Evolutionary conservation across 169 alveolate genomes (phyloP).

Genomic region (Cryptosporidium felis): DNA sequence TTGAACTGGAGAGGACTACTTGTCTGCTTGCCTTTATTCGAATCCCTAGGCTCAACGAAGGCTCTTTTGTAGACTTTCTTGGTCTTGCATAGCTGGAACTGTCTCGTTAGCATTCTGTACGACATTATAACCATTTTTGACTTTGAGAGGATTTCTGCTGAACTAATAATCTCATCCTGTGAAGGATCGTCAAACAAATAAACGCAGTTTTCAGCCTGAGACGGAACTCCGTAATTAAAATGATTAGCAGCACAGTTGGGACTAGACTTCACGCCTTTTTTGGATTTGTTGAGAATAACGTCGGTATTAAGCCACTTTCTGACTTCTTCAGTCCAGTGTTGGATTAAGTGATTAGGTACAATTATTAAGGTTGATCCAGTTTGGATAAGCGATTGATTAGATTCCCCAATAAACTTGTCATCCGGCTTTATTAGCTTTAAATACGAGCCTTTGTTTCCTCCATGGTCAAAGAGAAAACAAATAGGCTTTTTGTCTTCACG

Average conservation of each 20-base stretch:
- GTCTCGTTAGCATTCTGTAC: slow-evolving; percentile 65
- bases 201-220: too few relatives aligned
- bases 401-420: too few relatives aligned
- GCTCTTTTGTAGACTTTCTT: slow-evolving; percentile 38
- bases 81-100: slow-evolving; percentile 35
- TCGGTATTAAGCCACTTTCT: slow-evolving; percentile 43
- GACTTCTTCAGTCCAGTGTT: slow-evolving; percentile 54
- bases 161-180: not conserved
- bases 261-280: too few relatives aligned
- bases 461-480: too few relatives aligned
- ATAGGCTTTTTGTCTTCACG: too few relatives aligned
- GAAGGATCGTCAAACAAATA: slow-evolving; percentile 57
- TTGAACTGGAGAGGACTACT: too few relatives aligned
- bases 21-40: too few relatives aligned
- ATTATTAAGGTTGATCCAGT: slow-evolving; percentile 36
- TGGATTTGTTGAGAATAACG: not conserved
- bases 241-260: too few relatives aligned
- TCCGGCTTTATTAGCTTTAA: too few relatives aligned
- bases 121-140: slow-evolving; percentile 24
- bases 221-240: not conserved
- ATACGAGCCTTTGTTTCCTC: too few relatives aligned
- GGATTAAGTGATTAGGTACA: slow-evolving; percentile 56
- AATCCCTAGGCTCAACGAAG: not conserved
- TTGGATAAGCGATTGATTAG: too few relatives aligned
- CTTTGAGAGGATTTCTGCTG: not conserved